Percentiles rank a stretch among this genome's conserved stretches.
These are phyloP conservation scores for Microdochium paspali DNA, from an alignment of 2,329 filamentous ascomycete genomes.

Conservation along the genomic window DNA sequence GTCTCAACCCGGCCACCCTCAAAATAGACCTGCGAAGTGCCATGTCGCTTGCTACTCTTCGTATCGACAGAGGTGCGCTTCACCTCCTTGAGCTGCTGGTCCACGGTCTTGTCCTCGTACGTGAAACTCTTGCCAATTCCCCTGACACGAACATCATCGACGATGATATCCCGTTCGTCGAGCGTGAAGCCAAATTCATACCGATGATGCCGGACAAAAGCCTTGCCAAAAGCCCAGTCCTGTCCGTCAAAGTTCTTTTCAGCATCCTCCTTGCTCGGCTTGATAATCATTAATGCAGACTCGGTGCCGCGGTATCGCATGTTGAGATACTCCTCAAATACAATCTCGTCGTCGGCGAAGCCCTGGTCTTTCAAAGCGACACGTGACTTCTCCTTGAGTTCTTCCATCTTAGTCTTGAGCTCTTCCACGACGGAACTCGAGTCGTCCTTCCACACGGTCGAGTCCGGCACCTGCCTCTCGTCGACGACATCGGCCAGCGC, in stretches of 20 bases:
- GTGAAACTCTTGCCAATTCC: constrained; percentile 85
- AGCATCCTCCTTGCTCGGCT: constrained; percentile 55
- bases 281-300: constrained; percentile 82
- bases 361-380: constrained; percentile 65
- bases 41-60: constrained; percentile 55
- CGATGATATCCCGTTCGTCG: constrained; percentile 73
- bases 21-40: constrained; percentile 69
- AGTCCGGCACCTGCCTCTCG: constrained; percentile 73
- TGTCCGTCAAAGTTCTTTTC: constrained; percentile 51
- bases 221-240: constrained; percentile 74
- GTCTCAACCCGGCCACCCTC: constrained; percentile 71
- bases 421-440: constrained; percentile 37
- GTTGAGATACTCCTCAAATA: constrained; percentile 88
- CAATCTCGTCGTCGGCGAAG: constrained; percentile 63
- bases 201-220: constrained; percentile 78
- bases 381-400: constrained; percentile 67
- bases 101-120: constrained; percentile 70
- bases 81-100: constrained; percentile 69
- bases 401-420: constrained; percentile 65
- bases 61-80: constrained; percentile 46
- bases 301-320: constrained; percentile 89
- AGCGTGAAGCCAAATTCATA: constrained; percentile 92
- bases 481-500: constrained; percentile 88
- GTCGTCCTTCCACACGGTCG: constrained; percentile 48
- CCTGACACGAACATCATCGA: constrained; percentile 81